Percentiles rank a stretch among this genome's conserved stretches.
These are phyloP conservation scores for Pisolithus tinctorius DNA, from an alignment of 768 basidiomycete genomes.

Conservation along the genomic window DNA sequence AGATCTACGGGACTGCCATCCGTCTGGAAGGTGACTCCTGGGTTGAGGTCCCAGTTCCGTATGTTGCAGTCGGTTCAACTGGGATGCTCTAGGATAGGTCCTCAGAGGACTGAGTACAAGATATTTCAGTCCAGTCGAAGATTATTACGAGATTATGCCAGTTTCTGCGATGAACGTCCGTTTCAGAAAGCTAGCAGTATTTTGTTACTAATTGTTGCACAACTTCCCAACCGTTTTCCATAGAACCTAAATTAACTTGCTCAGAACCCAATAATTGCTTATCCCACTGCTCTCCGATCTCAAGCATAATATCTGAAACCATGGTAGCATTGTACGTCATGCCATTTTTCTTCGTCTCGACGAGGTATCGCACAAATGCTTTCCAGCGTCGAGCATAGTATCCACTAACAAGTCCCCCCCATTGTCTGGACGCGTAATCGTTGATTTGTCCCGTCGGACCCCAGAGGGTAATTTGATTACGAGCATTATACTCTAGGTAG, in stretches of 20 bases:
- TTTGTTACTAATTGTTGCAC: conserved; percentile 9
- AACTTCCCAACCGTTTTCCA: conserved; percentile 18
- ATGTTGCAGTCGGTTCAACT: too few species aligned
- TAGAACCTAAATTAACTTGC: conserved; percentile 6
- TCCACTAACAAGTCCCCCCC: conserved; percentile 32
- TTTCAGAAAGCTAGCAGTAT: conserved; percentile 2
- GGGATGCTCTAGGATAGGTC: too few species aligned
- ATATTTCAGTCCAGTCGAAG: too few species aligned
- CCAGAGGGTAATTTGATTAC: conserved; percentile 40
- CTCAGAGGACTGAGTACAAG: too few species aligned
- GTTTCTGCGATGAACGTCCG: too few species aligned
- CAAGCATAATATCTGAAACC: conserved; percentile 22
- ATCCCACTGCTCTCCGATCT: conserved; percentile 29
- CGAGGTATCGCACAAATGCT: conserved; percentile 30
- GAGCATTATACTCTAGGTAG: conserved; percentile 33
- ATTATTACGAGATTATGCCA: too few species aligned
- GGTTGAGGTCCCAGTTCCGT: too few species aligned
- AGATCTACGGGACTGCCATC: too few species aligned
- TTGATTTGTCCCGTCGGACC: conserved; percentile 35
- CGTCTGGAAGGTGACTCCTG: too few species aligned
- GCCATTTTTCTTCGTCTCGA: conserved; percentile 19
- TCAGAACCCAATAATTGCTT: conserved; percentile 13
- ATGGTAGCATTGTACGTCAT: conserved; percentile 22
- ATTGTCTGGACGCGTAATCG: conserved; percentile 40
- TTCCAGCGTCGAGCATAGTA: conserved; percentile 33